Evolutionary conservation across 768 basidiomycete genomes (phyloP).

Genomic region (Coprinopsis marcescibilis): DNA sequence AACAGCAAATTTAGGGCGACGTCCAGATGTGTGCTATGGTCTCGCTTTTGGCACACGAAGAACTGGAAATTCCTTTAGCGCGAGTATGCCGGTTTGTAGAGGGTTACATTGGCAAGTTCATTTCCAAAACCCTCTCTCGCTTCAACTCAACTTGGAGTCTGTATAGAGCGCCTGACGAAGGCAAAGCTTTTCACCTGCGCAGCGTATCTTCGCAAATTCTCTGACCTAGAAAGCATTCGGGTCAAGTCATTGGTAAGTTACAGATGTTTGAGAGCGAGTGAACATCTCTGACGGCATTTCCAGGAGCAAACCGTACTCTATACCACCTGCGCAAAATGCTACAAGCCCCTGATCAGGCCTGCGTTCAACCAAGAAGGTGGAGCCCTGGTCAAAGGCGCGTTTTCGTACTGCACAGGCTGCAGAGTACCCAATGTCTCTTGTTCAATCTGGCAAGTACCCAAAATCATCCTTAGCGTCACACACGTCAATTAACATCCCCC

Average conservation of each 20-base stretch:
- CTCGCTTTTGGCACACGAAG: slow-evolving; percentile 51
- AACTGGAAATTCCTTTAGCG: slow-evolving; percentile 43
- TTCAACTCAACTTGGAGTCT: neutral
- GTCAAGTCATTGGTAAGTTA: slow-evolving; percentile 46
- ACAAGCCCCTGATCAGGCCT: slow-evolving; percentile 50
- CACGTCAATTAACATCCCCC: slow-evolving; percentile 6
- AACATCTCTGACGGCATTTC: neutral
- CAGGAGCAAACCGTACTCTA: slow-evolving; percentile 72
- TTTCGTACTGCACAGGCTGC: slow-evolving; percentile 56
- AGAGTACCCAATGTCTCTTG: slow-evolving; percentile 43
- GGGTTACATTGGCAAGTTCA: slow-evolving; percentile 60
- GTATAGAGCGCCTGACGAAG: slow-evolving; percentile 56
- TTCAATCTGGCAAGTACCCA: slow-evolving; percentile 61
- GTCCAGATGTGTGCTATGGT: slow-evolving; percentile 78
- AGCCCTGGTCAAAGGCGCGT: slow-evolving; percentile 30
- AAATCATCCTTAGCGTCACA: neutral
- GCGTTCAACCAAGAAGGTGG: slow-evolving; percentile 26
- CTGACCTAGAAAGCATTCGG: slow-evolving; percentile 43
- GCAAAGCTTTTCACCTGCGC: slow-evolving; percentile 59
- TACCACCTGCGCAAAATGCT: slow-evolving; percentile 62
- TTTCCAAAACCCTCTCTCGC: neutral
- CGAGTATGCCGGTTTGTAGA: slow-evolving; percentile 54
- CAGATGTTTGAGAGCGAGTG: neutral
- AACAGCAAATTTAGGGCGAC: slow-evolving; percentile 49
- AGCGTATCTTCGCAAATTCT: slow-evolving; percentile 71